Conservation (phyloP, 352 stramenopile species). For the Phytopythium boreale region DNA sequence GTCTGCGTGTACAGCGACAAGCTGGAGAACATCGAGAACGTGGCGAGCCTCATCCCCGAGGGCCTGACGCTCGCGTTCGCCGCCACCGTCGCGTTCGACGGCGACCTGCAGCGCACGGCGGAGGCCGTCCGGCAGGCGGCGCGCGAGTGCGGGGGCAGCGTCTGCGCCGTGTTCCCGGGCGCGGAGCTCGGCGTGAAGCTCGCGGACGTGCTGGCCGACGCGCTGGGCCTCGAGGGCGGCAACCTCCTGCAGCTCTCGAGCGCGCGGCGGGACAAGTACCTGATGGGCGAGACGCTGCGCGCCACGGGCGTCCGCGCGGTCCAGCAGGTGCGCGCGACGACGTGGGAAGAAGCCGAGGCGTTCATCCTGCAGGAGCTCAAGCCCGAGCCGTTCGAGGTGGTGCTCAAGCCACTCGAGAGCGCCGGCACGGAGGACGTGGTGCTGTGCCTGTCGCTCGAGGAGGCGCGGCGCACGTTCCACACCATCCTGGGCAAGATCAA, state of each 20-base stretch:
- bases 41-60: slow-evolving; percentile 74
- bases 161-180: slow-evolving; percentile 88
- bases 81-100: slow-evolving; percentile 70
- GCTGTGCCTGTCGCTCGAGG: slow-evolving; percentile 74
- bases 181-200: slow-evolving; percentile 93
- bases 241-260: slow-evolving; percentile 81
- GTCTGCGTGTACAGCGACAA: slow-evolving; percentile 86
- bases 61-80: slow-evolving; percentile 76
- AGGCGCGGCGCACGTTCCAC: slow-evolving; percentile 79
- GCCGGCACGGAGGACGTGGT: slow-evolving; percentile 75
- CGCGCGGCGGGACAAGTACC: slow-evolving; percentile 75
- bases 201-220: slow-evolving; percentile 86
- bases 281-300: slow-evolving; percentile 88
- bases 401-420: slow-evolving; percentile 90
- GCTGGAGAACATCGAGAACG: slow-evolving; percentile 79
- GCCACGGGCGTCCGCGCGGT: slow-evolving; percentile 81
- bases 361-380: slow-evolving; percentile 71
- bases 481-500: slow-evolving; percentile 87
- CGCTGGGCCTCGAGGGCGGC: slow-evolving; percentile 67
- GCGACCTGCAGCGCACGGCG: slow-evolving; percentile 41
- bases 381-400: slow-evolving; percentile 74
- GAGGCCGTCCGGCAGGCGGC: slow-evolving; percentile 48
- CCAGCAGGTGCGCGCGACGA: slow-evolving; percentile 86
- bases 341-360: slow-evolving; percentile 62
- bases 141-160: slow-evolving; percentile 7